Conservation (phyloP, 352 stramenopile genomes). For the Plasmopara muralis region DNA sequence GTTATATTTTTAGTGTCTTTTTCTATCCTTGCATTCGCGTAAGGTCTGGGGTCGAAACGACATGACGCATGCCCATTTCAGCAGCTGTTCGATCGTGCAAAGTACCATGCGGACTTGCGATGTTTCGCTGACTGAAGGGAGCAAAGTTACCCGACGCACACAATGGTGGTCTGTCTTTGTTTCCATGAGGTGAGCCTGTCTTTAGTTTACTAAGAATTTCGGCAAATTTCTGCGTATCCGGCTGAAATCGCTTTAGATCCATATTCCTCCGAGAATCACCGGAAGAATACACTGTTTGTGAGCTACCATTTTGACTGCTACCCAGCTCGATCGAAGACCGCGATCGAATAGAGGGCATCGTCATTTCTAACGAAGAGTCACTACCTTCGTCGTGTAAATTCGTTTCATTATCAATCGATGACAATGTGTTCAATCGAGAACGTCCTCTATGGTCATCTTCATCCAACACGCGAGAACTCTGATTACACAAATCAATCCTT, state of each 20-base stretch:
- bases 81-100: constrained; percentile 24
- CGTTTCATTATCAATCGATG: constrained; percentile 26
- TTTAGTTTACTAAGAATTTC: constrained; percentile 74
- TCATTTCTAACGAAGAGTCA: constrained; percentile 20
- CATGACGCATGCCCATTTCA: constrained; percentile 47
- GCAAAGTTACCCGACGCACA: constrained; percentile 23
- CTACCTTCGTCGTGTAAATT: constrained; percentile 9
- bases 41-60: constrained; percentile 56
- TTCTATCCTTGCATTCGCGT: constrained; percentile 34
- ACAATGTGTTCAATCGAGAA: constrained; percentile 29
- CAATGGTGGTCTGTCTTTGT: constrained; percentile 15
- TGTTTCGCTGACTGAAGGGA: constrained; percentile 22
- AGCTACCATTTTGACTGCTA: constrained; percentile 13
- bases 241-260: constrained; percentile 70
- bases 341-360: constrained; percentile 22
- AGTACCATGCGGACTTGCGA: constrained; percentile 14
- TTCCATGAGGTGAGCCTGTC: constrained; percentile 35
- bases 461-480: constrained; percentile 13
- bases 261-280: constrained; percentile 40
- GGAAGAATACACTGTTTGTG: constrained; percentile 11
- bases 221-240: constrained; percentile 64
- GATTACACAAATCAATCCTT: constrained; percentile 24
- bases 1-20: constrained; percentile 1
- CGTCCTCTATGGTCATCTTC: constrained; percentile 22
- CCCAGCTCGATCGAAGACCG: constrained; percentile 28